Conservation (phyloP, 306 rosid species). For the Fagus sylvatica region DNA sequence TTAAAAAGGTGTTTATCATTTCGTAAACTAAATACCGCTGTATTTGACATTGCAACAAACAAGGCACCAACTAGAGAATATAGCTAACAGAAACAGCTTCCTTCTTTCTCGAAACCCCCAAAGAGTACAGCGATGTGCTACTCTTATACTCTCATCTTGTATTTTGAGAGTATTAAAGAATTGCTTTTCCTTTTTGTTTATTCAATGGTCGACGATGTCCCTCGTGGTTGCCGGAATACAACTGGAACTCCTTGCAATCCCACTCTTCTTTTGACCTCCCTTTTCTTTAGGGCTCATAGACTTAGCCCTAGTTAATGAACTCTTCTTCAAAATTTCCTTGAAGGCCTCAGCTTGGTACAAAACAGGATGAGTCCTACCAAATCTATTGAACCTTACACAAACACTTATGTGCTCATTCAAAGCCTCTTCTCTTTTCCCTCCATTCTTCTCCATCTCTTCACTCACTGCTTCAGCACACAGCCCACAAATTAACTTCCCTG, state of each 20-base stretch:
- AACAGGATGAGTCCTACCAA: conserved; percentile 49
- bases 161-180: no score
- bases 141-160: no score
- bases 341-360: conserved; percentile 56
- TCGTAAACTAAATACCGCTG: no score
- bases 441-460: conserved; percentile 56
- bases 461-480: conserved; percentile 57
- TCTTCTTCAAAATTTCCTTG: conserved; percentile 52
- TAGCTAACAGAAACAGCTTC: no score
- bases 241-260: conserved; percentile 44
- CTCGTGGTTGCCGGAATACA: conserved; percentile 43
- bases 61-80: no score
- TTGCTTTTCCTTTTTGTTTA: no score
- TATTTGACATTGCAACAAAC: no score
- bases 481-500: conserved; percentile 56
- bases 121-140: no score
- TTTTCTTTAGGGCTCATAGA: conserved; percentile 28
- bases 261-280: not conserved
- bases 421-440: conserved; percentile 46
- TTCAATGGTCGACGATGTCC: conserved; percentile 13
- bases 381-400: conserved; percentile 53
- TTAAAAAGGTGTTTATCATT: no score
- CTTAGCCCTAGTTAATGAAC: conserved; percentile 26
- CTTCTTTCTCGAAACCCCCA: no score
- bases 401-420: conserved; percentile 45